Percentiles rank a stretch among this genome's conserved stretches.
Conservation (phyloP, 225 moss, liverwort and hornwort genomes). For the Pseudoscleropodium purum region DNA sequence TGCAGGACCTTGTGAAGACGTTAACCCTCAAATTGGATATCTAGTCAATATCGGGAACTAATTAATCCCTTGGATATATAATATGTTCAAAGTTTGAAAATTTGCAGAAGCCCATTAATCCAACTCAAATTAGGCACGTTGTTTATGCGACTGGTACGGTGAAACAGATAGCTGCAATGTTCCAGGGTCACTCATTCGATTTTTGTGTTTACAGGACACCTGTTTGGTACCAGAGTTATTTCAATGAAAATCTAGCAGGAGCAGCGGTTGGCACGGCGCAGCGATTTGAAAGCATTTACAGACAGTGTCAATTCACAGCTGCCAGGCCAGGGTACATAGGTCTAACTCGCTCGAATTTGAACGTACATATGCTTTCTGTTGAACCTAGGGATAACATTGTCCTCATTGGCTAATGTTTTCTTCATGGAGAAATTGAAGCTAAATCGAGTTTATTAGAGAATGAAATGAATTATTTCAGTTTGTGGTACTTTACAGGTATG, state of each 20-base stretch:
- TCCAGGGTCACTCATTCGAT: background rate
- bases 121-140: background rate
- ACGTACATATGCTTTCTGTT: background rate
- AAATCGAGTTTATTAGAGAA: background rate
- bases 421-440: background rate
- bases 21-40: background rate
- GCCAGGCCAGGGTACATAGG: constrained; percentile 17
- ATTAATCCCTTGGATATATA: background rate
- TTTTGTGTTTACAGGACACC: constrained; percentile 20
- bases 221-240: constrained; percentile 11
- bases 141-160: background rate
- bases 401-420: background rate
- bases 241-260: background rate
- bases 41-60: background rate
- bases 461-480: background rate
- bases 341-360: background rate
- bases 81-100: background rate
- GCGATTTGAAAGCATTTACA: constrained; percentile 21
- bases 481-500: constrained; percentile 12
- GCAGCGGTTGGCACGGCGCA: background rate
- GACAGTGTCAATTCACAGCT: constrained; percentile 13
- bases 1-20: background rate
- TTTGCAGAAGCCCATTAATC: background rate
- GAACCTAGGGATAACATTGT: background rate
- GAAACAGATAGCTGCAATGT: background rate